Evolutionary conservation across 202 grass and related monocot species (phyloP), one percentile per base, ranked within the genome.

Genomic region (Setaria viridis): DNA sequence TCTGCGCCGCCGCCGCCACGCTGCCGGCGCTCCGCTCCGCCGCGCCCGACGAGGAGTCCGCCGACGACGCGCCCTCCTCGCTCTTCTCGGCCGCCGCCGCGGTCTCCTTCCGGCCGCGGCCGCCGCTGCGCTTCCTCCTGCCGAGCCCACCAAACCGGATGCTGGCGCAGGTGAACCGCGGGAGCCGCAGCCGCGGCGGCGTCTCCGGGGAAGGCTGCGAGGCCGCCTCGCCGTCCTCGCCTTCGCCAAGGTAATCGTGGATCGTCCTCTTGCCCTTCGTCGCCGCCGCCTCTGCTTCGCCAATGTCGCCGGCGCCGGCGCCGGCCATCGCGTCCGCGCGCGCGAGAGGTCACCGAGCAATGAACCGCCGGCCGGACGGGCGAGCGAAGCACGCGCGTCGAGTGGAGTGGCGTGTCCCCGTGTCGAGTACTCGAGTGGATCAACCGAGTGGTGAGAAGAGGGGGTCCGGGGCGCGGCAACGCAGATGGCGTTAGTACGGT

Each of bases 111-210:
- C 66, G 5, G 33, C 8, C 16, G 42, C 39, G 32, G 16, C 12
- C 30, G 14, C 5, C 39, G 43, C 42, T 25, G 33, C 33, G 42
- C 30, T 80, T 90, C 80, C 69, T 90, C 80, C 69, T 30, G 55
- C 78, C 56, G 57, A 90, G 9, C 57, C 69, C 30, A 35, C 78
- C 55, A 48, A 90, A 87, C 59, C 88, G 43, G 0, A 90, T 49
- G n/a, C 53, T 72, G 17, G 80, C 75, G 80, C 85, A 87, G 34
- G 85, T 87, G 69, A 90, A 90, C 45, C 63, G 32, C 16, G 85
- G 89, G 68, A 90, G 33, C 4, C 89, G 85, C 51, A 90, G 80
- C 69, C 68, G 51, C 17, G 74, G 82, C 60, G 72, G 73, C 67
- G 66, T 83, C 49, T 56, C 67, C 20, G 67, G 79, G 2, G 56